These are phyloP conservation scores for Aspergillus ruber DNA, from an alignment of 2,329 filamentous ascomycete species.

Conservation along the genomic window DNA sequence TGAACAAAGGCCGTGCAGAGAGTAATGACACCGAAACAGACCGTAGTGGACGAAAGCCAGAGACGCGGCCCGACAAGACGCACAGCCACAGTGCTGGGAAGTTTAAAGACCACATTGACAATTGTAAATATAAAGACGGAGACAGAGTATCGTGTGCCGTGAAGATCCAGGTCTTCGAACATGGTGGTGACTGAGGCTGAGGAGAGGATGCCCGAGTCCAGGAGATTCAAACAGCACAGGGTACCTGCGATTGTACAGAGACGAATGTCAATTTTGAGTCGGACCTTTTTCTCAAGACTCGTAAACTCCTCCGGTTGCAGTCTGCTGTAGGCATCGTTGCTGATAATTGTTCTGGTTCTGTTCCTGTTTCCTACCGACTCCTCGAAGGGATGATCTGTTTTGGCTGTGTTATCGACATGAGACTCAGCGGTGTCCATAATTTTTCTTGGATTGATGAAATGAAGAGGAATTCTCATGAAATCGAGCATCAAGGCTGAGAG, in stretches of 20 bases:
- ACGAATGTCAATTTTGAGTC: conserved; percentile 60
- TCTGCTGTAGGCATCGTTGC: conserved; percentile 3
- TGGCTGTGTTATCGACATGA: neutral
- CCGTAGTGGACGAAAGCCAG: conserved; percentile 56
- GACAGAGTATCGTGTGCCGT: conserved; percentile 61
- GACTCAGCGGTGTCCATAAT: no score
- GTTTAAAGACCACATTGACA: conserved; percentile 60
- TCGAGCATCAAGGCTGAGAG: no score
- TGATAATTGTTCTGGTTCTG: neutral
- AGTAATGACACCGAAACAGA: conserved; percentile 59
- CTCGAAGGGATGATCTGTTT: neutral
- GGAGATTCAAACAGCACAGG: conserved; percentile 62
- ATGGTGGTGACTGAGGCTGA: conserved; percentile 65
- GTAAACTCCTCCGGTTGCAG: conserved; percentile 16
- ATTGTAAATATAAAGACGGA: conserved; percentile 70
- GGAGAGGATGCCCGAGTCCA: conserved; percentile 65
- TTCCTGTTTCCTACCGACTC: neutral
- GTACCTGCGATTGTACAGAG: conserved; percentile 65
- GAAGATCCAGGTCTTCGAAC: conserved; percentile 56
- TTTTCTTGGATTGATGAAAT: no score
- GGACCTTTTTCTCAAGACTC: conserved; percentile 43
- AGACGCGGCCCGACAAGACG: conserved; percentile 58
- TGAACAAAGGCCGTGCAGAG: conserved; percentile 62
- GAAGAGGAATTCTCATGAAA: no score
- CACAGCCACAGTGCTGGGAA: conserved; percentile 62